Evolutionary conservation across 805 yeast species (phyloP), one percentile per base, ranked within the genome.

Genomic region (Ogataea nonfermentans): DNA sequence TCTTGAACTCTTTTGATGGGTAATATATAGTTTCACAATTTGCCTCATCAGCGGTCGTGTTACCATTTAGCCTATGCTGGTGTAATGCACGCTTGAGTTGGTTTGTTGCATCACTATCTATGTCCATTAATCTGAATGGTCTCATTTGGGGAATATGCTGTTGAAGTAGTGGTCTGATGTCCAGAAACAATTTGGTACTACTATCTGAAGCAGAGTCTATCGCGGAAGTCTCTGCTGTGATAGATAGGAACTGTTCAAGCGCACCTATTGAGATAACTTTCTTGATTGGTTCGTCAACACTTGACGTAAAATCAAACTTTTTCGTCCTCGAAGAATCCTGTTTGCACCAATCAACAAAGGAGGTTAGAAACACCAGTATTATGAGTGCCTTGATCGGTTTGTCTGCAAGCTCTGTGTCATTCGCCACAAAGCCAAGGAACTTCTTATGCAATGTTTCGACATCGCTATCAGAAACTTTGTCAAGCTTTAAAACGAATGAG

Each of bases 311-410:
- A 46, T 80, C 81, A 44, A 68, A 74, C 22, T 67, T 62, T 14
- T 57, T 49, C 0, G 70, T 66, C 44, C 83, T 66, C 5, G 56
- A 36, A 2, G 65, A 54, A 4, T 70, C 65, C 7, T 61, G 47
- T 52, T 82, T 84, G 56, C 88, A 81, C 90, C 89, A 82, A 6
- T 74, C 69, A 37, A 79, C 74, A 51, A 82, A 79, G 35, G 68
- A 67, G 1, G 84, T 71, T 34, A 79, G 64, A 49, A 81, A 81
- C 6, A 75, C 65, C 29, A 73, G 59, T 2, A 74, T 61, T 1
- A 79, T 56, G 2, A 77, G 56, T 20, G 78, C 76, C 44, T 68
- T 70, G 2, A 72, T 52, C 1, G 81, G 81, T n/a, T 57, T 57
- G 14, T 65, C 59, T 29, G 74, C 68, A 9, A 81, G 59, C 17